These are phyloP conservation scores for Coffea humblotiana DNA, from an alignment of 305 asterid genomes.

Conservation along the genomic window DNA sequence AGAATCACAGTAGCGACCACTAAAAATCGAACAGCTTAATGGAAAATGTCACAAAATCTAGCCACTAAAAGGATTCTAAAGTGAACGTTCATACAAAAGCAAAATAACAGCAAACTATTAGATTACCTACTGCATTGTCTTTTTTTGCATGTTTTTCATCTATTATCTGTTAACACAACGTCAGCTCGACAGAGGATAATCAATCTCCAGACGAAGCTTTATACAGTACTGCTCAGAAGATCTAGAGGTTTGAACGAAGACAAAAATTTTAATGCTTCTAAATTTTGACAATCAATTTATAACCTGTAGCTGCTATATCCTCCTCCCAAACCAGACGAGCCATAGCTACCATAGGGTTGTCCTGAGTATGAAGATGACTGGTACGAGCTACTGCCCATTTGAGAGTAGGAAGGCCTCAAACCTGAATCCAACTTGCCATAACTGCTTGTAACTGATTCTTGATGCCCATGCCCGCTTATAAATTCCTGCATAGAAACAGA, in stretches of 20 bases:
- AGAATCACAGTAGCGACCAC: neutral
- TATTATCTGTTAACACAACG: neutral
- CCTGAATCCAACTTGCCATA: conserved; percentile 52
- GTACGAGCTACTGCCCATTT: conserved; percentile 52
- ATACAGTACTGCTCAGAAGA: neutral
- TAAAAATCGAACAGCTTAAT: neutral
- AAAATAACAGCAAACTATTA: neutral
- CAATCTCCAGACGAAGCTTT: neutral
- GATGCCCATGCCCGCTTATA: conserved; percentile 41
- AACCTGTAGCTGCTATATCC: conserved; percentile 37
- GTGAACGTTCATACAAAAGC: neutral
- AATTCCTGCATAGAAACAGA: conserved; percentile 51
- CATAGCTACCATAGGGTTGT: conserved; percentile 60
- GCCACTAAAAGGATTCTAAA: neutral
- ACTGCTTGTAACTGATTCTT: conserved; percentile 43
- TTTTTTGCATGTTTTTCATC: neutral
- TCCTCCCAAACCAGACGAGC: conserved; percentile 55
- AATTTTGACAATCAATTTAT: conserved; percentile 6
- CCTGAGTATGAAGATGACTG: conserved; percentile 48
- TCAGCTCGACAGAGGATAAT: neutral
- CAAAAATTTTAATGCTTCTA: neutral
- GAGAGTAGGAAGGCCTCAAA: conserved; percentile 56
- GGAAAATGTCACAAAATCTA: neutral
- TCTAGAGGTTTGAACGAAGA: neutral
- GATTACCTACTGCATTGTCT: too few species aligned